Evolutionary conservation across 495 filamentous ascomycete genomes (phyloP), one percentile per base, ranked within the genome.

Genomic region (Aspergillus diversus): DNA sequence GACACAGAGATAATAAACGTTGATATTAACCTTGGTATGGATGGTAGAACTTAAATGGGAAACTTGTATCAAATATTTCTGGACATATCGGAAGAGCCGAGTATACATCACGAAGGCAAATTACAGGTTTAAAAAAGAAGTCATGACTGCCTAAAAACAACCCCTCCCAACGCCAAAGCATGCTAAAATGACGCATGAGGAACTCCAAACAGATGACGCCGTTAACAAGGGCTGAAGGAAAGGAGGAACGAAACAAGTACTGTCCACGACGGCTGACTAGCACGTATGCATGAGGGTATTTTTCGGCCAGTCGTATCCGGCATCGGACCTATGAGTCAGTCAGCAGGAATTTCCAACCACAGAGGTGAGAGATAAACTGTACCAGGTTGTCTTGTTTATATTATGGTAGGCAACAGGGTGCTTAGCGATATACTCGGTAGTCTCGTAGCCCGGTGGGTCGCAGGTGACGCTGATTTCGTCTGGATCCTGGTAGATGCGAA

Each of bases 401-500:
- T 93, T 90, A 9, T 72, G 73, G 70, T 90, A 92, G 5, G 87
- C 81, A 50, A 81, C 76, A 5, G 80, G 76, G 65, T 93, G 90
- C 5, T 84, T 71, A 34, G 76, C 69, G 63, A 93, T 93, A 71
- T 92, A 93, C n/a, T 75, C 61, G 0, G 89, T 91, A 12, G 89
- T 92, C 64, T 84, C 81, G 68, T 86, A 92, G 0, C 83, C 88
- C 2, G 76, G 79, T 0, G 90, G 90, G 76, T 93, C 90, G 73
- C 90, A 92, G 35, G 88, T 90, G 16, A 92, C 71, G 52, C 83
- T 83, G 12, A 73, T 63, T 35, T 85, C 72, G 55, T 83, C 82
- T 15, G 83, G 78, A 60, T 89, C 83, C 69, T 92, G 89, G 66
- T 92, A 92, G 59, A 92, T 90, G 5, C 90, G 84, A 39, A 93